phyloP scores from a whole-genome alignment of 208 protist genomes.

The Jaenimonas drosophilae region DNA sequence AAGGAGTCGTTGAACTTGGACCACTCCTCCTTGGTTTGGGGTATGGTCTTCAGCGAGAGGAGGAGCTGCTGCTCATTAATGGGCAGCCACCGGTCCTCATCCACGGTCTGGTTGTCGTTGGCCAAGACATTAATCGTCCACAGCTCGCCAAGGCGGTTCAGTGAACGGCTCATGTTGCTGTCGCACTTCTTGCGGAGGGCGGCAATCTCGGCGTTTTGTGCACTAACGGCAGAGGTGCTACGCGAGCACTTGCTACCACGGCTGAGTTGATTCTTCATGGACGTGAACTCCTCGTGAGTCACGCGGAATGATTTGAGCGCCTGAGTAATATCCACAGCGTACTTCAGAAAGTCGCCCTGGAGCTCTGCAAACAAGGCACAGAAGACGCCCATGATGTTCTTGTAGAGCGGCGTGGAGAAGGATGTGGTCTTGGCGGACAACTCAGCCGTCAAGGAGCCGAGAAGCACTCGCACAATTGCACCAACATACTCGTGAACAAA shows the following conservation, averaged over 20 bases:
- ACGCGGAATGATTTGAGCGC: slow-evolving; percentile 60
- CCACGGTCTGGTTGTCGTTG: slow-evolving; percentile 26
- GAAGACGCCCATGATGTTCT: slow-evolving; percentile 70
- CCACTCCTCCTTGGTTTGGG: slow-evolving; percentile 75
- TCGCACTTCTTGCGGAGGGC: slow-evolving; percentile 57
- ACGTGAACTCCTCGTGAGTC: slow-evolving; percentile 40
- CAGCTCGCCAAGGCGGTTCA: slow-evolving; percentile 41
- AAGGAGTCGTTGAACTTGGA: slow-evolving; percentile 68
- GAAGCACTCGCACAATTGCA: slow-evolving; percentile 65
- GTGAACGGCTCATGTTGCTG: slow-evolving; percentile 23
- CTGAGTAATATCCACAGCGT: slow-evolving; percentile 52
- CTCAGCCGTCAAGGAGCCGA: slow-evolving; percentile 25
- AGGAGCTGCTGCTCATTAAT: slow-evolving; percentile 61
- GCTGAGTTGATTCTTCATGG: slow-evolving; percentile 42
- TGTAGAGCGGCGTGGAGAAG: slow-evolving; percentile 28
- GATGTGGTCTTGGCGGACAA: slow-evolving; percentile 7
- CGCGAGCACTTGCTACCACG: slow-evolving; percentile 27
- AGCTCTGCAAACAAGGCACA: slow-evolving; percentile 39
- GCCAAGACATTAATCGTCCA: slow-evolving; percentile 34
- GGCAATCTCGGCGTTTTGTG: slow-evolving; percentile 33
- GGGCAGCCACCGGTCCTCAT: slow-evolving; percentile 35
- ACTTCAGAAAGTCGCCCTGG: slow-evolving; percentile 74
- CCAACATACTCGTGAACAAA: slow-evolving; percentile 70
- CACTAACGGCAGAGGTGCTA: slow-evolving; percentile 18
- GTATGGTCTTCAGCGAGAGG: slow-evolving; percentile 32